phyloP scores from a whole-genome alignment of 176 grass and related monocot species.

The Puya raimondii region DNA sequence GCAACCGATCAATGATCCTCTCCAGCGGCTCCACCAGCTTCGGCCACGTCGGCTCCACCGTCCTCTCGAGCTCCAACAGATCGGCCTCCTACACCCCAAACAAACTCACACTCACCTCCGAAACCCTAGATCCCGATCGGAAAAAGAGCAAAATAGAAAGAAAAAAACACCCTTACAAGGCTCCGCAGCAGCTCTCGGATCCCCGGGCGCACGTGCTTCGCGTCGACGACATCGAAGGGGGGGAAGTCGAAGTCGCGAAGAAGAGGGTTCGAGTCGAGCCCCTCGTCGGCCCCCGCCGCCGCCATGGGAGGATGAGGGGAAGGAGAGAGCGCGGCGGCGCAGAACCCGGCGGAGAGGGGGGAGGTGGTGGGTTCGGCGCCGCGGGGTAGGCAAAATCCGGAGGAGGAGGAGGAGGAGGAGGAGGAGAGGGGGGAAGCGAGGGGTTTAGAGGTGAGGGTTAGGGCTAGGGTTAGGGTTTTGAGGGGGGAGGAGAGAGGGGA shows the following conservation, averaged over 20 bases:
- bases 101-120: no score
- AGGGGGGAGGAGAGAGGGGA: conserved; percentile 1
- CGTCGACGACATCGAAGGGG: conserved; percentile 61
- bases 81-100: conserved; percentile 42
- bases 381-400: conserved; percentile 39
- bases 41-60: conserved; percentile 67
- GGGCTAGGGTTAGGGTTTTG: conserved; percentile 4
- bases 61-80: conserved; percentile 72
- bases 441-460: neutral
- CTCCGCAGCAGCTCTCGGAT: conserved; percentile 56
- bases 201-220: conserved; percentile 61
- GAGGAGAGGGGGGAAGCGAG: conserved; percentile 26
- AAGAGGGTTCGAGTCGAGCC: conserved; percentile 40
- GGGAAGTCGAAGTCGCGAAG: conserved; percentile 62
- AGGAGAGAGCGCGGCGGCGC: conserved; percentile 15
- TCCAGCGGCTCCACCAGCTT: conserved; percentile 85
- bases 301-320: conserved; percentile 8
- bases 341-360: conserved; percentile 3
- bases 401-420: conserved; percentile 43
- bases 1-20: conserved; percentile 67
- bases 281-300: conserved; percentile 3
- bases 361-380: conserved; percentile 8
- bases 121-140: conserved; percentile 10
- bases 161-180: conserved; percentile 35
- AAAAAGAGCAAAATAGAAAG: neutral